A percentile compares a stretch with the other conserved stretches of the same genome.
Conservation (phyloP, 2,329 filamentous ascomycete species). For the Whalleya microplaca region DNA sequence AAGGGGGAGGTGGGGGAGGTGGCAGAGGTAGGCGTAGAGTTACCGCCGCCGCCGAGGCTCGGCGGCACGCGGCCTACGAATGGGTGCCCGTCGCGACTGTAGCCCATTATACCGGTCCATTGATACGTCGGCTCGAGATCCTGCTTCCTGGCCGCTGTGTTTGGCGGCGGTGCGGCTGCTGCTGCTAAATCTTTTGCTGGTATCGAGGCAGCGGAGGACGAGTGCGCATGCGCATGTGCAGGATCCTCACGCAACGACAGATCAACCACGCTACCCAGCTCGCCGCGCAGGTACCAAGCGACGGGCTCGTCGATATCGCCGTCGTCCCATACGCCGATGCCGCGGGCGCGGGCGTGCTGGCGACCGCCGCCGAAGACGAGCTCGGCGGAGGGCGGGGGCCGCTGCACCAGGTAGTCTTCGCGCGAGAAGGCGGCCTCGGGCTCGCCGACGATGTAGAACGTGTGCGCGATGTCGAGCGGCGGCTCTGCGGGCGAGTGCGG, state of each 20-base stretch:
- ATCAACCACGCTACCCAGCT: slow-evolving; percentile 47
- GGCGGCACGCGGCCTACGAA: slow-evolving; percentile 72
- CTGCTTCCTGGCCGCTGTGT: slow-evolving; percentile 34
- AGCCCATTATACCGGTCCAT: slow-evolving; percentile 85
- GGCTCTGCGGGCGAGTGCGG: slow-evolving; percentile 28
- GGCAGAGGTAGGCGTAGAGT: no score
- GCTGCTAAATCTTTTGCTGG: neutral
- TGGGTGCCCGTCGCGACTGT: slow-evolving; percentile 66
- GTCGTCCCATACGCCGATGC: slow-evolving; percentile 64
- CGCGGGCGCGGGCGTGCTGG: slow-evolving; percentile 54
- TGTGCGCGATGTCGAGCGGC: slow-evolving; percentile 51
- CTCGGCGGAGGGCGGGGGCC: slow-evolving; percentile 60
- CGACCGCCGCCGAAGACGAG: slow-evolving; percentile 75
- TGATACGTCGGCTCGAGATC: slow-evolving; percentile 60
- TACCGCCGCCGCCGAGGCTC: slow-evolving; percentile 52
- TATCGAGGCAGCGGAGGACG: neutral
- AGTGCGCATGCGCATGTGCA: neutral
- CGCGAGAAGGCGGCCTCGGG: slow-evolving; percentile 40
- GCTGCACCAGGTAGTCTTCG: slow-evolving; percentile 75
- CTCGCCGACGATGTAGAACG: slow-evolving; percentile 65
- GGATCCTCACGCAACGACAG: slow-evolving; percentile 33
- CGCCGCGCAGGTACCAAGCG: slow-evolving; percentile 56
- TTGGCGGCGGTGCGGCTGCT: neutral
- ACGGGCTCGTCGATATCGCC: slow-evolving; percentile 59
- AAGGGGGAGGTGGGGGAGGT: no score